Conservation (phyloP, 208 protist species). For the Leishmania tarentolae region DNA sequence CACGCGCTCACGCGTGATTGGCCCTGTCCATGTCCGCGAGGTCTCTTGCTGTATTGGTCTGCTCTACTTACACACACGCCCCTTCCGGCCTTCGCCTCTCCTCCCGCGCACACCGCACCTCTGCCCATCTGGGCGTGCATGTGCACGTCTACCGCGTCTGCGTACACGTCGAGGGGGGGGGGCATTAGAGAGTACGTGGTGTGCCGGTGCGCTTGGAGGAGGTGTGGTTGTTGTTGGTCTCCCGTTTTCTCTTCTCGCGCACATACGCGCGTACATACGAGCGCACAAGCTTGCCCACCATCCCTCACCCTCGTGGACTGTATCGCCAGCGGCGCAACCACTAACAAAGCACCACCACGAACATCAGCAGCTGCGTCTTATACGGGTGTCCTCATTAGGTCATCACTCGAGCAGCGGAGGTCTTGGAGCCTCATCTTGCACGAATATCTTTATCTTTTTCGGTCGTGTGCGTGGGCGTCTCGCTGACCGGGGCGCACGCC, state of each 20-base stretch:
- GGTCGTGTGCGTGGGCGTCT: too few relatives aligned
- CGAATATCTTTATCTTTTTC: neutral
- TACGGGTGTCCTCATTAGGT: too few relatives aligned
- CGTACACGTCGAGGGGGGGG: too few relatives aligned
- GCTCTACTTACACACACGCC: neutral
- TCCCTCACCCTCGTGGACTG: neutral
- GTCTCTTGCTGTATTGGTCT: neutral
- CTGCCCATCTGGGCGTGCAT: neutral
- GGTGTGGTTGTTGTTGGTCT: too few relatives aligned
- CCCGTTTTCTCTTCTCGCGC: neutral
- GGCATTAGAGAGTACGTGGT: too few relatives aligned
- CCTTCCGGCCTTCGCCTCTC: neutral
- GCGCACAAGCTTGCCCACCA: neutral
- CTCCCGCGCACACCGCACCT: neutral
- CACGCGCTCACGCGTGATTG: too few relatives aligned
- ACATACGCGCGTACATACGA: neutral
- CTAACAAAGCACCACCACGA: neutral
- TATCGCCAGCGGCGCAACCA: neutral
- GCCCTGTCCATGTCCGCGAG: neutral
- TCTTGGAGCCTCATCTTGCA: too few relatives aligned
- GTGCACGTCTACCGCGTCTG: neutral
- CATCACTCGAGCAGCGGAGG: too few relatives aligned
- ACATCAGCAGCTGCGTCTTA: neutral
- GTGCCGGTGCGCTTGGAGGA: too few relatives aligned
- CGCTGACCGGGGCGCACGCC: too few relatives aligned